Base-by-base conservation (phyloP, 2,329 filamentous ascomycete genomes). In the Verticillium longisporum region DNA sequence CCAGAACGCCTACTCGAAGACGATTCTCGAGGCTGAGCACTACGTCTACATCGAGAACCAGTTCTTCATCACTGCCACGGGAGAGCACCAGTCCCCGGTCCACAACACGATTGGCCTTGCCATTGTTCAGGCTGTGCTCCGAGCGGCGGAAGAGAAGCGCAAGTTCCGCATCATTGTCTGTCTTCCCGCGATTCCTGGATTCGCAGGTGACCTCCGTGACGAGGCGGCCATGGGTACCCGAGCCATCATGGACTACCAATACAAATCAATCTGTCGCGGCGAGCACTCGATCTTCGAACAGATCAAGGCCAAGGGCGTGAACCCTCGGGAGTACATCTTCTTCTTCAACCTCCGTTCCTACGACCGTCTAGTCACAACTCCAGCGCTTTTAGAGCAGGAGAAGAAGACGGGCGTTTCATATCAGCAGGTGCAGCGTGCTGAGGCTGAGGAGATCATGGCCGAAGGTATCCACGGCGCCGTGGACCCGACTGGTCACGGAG, bases 211-310 rank as follows among this genome's bases (percentile, higher is more conserved):
- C 70, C 80, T 99, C 34, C 82, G 93, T 61, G 87, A 92, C 13
- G 87, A 91, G 67, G 92, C 90, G 21, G 94, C 94, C 0, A 85
- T 86, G 1, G 94, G 94, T 10, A 98, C 94, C 0, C 78, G 92
- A 57, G 94, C 93, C 11, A 99, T 98, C 69, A 98, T 99, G 92
- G 93, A 98, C 72, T 98, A 97, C 70, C 95, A 98, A 72, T 99
- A 95, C 80, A 96, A 96, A 75, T 96, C 92, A 0, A 96, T 99
- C 66, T 91, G 89, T 70, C 88, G 95, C 55, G 95, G 95, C 6
- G 89, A 96, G 65, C 82, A 98, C 71, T 97, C 92, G 4, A 98
- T 99, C 59, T 95, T 90, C 68, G 92, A 85, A 45, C 88, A 90
- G 70, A 86, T 97, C 61, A 75, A 74, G 60, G 85, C 84, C 6